Percentiles rank a stretch among this genome's conserved stretches.
Evolutionary conservation across 257 asterid species (phyloP).

Genomic region (Fraxinus anomala): DNA sequence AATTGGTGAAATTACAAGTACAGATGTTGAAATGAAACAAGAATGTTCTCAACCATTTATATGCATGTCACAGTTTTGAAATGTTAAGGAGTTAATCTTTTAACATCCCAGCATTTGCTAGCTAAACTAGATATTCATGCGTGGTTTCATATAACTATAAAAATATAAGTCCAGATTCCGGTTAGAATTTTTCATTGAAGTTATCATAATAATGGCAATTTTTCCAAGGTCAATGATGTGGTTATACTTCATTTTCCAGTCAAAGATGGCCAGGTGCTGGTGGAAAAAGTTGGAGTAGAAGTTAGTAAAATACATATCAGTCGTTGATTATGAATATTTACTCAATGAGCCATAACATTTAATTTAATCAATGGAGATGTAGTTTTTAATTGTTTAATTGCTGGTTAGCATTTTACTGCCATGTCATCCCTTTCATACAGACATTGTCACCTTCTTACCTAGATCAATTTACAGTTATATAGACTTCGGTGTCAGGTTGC

Average conservation of each 20-base stretch:
- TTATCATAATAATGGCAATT: neutral
- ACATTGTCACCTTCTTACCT: neutral
- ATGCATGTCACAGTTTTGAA: neutral
- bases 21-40: neutral
- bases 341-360: neutral
- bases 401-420: neutral
- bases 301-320: neutral
- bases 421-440: neutral
- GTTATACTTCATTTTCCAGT: neutral
- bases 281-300: neutral
- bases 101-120: neutral
- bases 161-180: neutral
- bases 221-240: neutral
- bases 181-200: neutral
- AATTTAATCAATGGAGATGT: neutral
- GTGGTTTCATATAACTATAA: neutral
- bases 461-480: neutral
- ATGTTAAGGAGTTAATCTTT: neutral
- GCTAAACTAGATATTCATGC: neutral
- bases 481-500: neutral
- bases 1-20: neutral
- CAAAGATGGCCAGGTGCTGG: neutral
- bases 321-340: neutral
- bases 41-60: neutral
- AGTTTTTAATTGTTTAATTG: neutral